phyloP scores from a whole-genome alignment of 768 basidiomycete species.

The Phlegmacium glaucopus region DNA sequence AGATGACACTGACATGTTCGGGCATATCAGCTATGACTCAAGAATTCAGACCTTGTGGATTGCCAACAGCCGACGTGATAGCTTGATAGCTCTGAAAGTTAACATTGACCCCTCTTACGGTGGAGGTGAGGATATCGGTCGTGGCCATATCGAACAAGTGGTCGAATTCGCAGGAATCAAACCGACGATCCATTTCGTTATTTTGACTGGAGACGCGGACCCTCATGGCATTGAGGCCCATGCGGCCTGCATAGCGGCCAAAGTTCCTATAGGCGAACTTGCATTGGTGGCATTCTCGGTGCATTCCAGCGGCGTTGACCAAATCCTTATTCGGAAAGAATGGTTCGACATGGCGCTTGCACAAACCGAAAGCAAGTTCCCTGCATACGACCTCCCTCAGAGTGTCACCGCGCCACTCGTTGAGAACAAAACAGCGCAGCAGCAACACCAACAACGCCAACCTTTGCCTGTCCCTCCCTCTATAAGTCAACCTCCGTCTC shows the following conservation, averaged over 20 bases:
- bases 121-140: slow-evolving; percentile 58
- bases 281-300: slow-evolving; percentile 86
- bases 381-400: slow-evolving; percentile 37
- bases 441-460: slow-evolving; percentile 15
- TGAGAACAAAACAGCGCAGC: slow-evolving; percentile 16
- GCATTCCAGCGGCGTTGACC: slow-evolving; percentile 87
- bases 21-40: slow-evolving; percentile 82
- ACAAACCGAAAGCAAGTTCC: slow-evolving; percentile 59
- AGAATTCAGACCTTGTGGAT: slow-evolving; percentile 86
- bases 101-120: slow-evolving; percentile 60
- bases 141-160: slow-evolving; percentile 75
- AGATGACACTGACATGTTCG: slow-evolving; percentile 85
- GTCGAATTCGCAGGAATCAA: slow-evolving; percentile 82
- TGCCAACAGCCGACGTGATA: slow-evolving; percentile 81
- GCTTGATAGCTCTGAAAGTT: slow-evolving; percentile 77
- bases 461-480: slow-evolving; percentile 18
- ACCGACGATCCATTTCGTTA: slow-evolving; percentile 86
- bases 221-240: slow-evolving; percentile 80
- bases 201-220: slow-evolving; percentile 81
- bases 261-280: slow-evolving; percentile 69
- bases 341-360: slow-evolving; percentile 74
- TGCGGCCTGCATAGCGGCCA: slow-evolving; percentile 81
- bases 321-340: slow-evolving; percentile 81
- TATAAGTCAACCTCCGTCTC: slow-evolving; percentile 18
- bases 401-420: slow-evolving; percentile 17